Base-by-base conservation (phyloP, 805 yeast species). In the Zygoascus bituminiphila region DNA sequence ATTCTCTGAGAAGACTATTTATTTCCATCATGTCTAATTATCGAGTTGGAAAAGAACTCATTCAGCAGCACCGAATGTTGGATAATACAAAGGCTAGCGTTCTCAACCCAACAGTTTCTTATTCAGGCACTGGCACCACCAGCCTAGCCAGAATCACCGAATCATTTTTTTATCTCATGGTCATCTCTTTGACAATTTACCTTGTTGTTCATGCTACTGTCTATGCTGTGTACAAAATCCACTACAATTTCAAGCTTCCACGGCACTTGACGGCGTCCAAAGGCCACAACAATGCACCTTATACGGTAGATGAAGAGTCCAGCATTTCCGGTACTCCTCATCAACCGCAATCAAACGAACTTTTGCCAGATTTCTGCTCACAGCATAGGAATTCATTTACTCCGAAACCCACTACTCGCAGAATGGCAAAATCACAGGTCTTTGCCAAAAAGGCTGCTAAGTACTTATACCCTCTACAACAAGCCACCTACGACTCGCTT, bases 21-120 rank as follows among this genome's bases (percentile, higher is more conserved):
- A 21, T 39, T n/a, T 23, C 17, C 39, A 22, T 39, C 42, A 39
- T 39, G 42, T 39, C 42, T 4, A 21, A 20, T 17, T 39, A 39
- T 17, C 29, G 12, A 14, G 42, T 39, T 39, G 42, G 42, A n/a
- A 39, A 20, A 23, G 42, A 20, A 4, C 8, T 39, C 4, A 19
- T 19, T 4, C 25, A 23, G 42, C 42, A 39, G 29, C 42, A 39
- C 15, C 15, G 19, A 14, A 20, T 39, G 24, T 14, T 20, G 20
- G 42, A 39, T 36, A 36, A 36, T 36, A 12, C 39, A 17, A 19
- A 15, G 17, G 39, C 39, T 5, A 17, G 22, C 22, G 17, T 36
- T 4, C 17, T 36, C 9, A 12, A 12, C n/a, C 33, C 10, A 2
- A 4, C 33, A 5, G 33, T 29, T 4, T 15, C 33, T 6, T 15